Evolutionary conservation across 2,329 filamentous ascomycete species (phyloP).

Genomic region (Emmonsiellopsis sp.): DNA sequence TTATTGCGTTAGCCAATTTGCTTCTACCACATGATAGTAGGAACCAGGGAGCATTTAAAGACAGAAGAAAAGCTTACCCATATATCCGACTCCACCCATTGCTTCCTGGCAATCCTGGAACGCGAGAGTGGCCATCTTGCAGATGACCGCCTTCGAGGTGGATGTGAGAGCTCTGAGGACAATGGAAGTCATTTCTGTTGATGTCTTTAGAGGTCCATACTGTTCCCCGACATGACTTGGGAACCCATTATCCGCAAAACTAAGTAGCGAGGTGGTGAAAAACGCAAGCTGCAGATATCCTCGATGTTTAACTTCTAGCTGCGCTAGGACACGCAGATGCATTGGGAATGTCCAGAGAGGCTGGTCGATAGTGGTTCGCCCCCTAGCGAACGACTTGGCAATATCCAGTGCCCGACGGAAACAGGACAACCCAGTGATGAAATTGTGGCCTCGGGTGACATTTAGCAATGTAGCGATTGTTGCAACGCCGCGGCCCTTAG

Average conservation of each 20-base stretch:
- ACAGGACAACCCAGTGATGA: slow-evolving; percentile 14
- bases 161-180: not conserved
- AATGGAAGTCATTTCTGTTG: not conserved
- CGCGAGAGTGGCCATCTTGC: slow-evolving; percentile 14
- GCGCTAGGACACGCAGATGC: slow-evolving; percentile 16
- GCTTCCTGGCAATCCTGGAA: slow-evolving; percentile 23
- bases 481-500: slow-evolving; percentile 51
- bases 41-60: too few relatives aligned
- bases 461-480: slow-evolving; percentile 57
- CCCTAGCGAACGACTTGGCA: slow-evolving; percentile 16
- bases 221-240: not conserved
- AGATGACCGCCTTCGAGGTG: slow-evolving; percentile 15
- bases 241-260: slow-evolving; percentile 14
- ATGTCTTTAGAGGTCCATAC: not conserved
- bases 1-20: too few relatives aligned
- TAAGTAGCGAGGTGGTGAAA: slow-evolving; percentile 16
- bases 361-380: slow-evolving; percentile 14
- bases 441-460: slow-evolving; percentile 37
- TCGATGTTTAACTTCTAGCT: slow-evolving; percentile 16
- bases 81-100: slow-evolving; percentile 22
- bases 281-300: slow-evolving; percentile 17
- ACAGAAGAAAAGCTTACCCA: too few relatives aligned
- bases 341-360: slow-evolving; percentile 14
- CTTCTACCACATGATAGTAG: too few relatives aligned
- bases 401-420: slow-evolving; percentile 18